Percentiles rank a stretch among this genome's conserved stretches.
Conservation (phyloP, 495 filamentous ascomycete species). For the Aspergillus nanangensis region DNA sequence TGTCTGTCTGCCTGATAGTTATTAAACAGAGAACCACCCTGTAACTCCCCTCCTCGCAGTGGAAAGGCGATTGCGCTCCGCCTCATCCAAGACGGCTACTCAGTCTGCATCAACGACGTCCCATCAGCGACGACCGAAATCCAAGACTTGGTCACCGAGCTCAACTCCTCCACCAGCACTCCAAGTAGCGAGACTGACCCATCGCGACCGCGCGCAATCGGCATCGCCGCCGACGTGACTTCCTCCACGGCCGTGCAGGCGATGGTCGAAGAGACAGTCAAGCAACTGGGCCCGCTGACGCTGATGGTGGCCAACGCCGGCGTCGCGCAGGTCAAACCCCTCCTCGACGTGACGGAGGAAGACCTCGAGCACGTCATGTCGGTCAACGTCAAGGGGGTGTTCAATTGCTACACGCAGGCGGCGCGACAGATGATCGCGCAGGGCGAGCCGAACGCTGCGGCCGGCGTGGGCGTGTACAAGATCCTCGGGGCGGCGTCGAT, state of each 20-base stretch:
- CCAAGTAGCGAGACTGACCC: slow-evolving; percentile 22
- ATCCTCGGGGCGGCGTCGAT: slow-evolving; percentile 53
- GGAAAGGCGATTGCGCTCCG: slow-evolving; percentile 58
- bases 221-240: slow-evolving; percentile 47
- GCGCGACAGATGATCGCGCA: slow-evolving; percentile 57
- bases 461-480: slow-evolving; percentile 44
- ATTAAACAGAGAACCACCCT: too few species aligned
- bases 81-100: slow-evolving; percentile 55
- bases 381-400: slow-evolving; percentile 62
- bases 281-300: slow-evolving; percentile 47
- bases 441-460: slow-evolving; percentile 5
- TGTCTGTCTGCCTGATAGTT: background rate
- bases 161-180: slow-evolving; percentile 22
- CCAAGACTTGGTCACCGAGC: slow-evolving; percentile 45
- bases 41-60: too few species aligned
- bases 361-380: slow-evolving; percentile 48
- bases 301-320: slow-evolving; percentile 42
- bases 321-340: slow-evolving; percentile 60
- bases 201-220: slow-evolving; percentile 36
- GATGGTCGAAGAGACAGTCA: slow-evolving; percentile 43
- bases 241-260: slow-evolving; percentile 40
- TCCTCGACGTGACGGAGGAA: slow-evolving; percentile 54
- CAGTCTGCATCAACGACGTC: slow-evolving; percentile 58
- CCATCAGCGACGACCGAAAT: slow-evolving; percentile 37
- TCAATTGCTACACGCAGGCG: slow-evolving; percentile 64